phyloP scores from a whole-genome alignment of 192 early-diverging fungal species.

The Coemansia sp. region DNA sequence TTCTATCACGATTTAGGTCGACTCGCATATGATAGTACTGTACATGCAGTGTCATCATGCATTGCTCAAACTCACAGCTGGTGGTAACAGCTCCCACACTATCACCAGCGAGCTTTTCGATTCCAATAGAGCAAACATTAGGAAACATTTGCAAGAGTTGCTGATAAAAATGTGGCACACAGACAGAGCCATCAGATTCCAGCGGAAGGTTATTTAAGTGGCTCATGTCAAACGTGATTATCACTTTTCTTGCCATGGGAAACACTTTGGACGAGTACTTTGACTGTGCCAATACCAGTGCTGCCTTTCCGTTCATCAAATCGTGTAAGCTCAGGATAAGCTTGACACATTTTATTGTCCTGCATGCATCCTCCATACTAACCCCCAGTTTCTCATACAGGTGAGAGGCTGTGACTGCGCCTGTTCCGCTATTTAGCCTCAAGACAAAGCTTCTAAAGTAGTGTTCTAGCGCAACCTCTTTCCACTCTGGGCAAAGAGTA shows the following conservation, averaged over 20 bases:
- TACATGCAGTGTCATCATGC: background rate
- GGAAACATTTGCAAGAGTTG: background rate
- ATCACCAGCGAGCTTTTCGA: background rate
- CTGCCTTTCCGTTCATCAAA: background rate
- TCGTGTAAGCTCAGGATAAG: background rate
- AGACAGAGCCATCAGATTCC: background rate
- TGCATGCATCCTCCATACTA: background rate
- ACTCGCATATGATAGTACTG: background rate
- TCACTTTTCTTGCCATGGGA: background rate
- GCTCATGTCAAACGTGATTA: background rate
- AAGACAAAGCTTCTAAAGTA: constrained; percentile 4
- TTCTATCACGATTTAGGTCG: background rate
- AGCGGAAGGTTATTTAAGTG: background rate
- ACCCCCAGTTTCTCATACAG: background rate
- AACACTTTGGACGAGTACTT: background rate
- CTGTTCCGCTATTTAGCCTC: background rate
- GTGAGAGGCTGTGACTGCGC: background rate
- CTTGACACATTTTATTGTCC: background rate
- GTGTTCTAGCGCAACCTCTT: background rate
- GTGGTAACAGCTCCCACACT: background rate
- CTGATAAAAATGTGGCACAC: background rate
- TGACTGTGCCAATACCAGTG: background rate
- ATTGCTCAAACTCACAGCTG: background rate
- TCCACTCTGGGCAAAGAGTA: constrained; percentile 6
- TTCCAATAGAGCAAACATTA: background rate